Base-by-base conservation (phyloP, 2,329 filamentous ascomycete genomes). In the Neophaeococcomyces aloes region DNA sequence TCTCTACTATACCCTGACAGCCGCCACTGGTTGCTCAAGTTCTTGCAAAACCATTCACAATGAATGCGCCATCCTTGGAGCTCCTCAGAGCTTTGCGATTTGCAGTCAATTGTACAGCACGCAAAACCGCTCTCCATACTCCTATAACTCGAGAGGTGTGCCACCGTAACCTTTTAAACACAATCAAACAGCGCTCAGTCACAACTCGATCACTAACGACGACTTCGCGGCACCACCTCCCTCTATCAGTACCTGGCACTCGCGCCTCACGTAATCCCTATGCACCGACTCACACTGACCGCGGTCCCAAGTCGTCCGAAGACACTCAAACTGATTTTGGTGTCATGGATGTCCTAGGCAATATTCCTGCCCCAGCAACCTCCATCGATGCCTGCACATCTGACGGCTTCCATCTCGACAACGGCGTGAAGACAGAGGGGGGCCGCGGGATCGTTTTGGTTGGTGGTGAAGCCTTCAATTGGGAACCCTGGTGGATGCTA, bases 401-500 rank as follows among this genome's bases (percentile, higher is more conserved):
- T 47, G 80, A 89, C 56, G 91, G 91, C 1, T 98, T 98, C 62
- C 78, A 83, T 51, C 70, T 98, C 35, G 83, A 91, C 64, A 93
- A 80, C 55, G 87, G 88, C 8, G 67, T 83, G 29, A 79, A 76
- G 42, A 77, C 94, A 23, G 66, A 68, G 1, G 77, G 76, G 35
- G 81, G 81, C 0, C 72, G 77, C 40, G 89, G 86, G 0, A 75
- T 87, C 19, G 60, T 98, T 49, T 71, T 98, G 4, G 74, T 95
- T 1, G 81, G 79, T 31, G 89, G 89, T 4, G 87, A 96, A 63
- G 87, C 82, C 1, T 96, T 95, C 61, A 66, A 71, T 39, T 98
- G 91, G 91, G 70, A 76, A 59, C 91, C 91, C 3, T 95, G 89
- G 86, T 31, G 29, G 14, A 29, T 13, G 7, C 7, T 33, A 14